These are phyloP conservation scores for Talaromyces borbonicus DNA, from an alignment of 495 filamentous ascomycete species.

Conservation along the genomic window DNA sequence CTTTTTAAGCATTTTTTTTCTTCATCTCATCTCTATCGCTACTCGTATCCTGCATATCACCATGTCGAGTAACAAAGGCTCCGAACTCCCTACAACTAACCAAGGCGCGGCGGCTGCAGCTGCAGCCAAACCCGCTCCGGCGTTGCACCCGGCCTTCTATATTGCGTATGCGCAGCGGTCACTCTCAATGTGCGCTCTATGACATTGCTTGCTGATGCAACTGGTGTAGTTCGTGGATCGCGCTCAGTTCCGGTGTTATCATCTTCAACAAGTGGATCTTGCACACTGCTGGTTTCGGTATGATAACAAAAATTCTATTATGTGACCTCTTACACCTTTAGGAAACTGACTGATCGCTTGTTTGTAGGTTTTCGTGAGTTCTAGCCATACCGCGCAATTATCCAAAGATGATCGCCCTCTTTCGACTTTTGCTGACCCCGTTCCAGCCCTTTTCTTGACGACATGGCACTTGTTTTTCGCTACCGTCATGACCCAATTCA, in stretches of 20 bases:
- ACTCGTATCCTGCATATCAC: neutral
- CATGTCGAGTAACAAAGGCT: constrained; percentile 20
- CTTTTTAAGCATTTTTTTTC: neutral
- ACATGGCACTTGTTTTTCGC: constrained; percentile 83
- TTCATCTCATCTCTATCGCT: neutral
- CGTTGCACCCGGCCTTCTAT: constrained; percentile 72
- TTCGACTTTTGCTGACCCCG: neutral
- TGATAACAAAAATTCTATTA: constrained; percentile 22
- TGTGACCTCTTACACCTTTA: neutral
- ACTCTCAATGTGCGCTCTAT: neutral
- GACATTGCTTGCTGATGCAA: constrained; percentile 8
- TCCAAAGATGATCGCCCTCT: too few species aligned
- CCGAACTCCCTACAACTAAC: constrained; percentile 25
- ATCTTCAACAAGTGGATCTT: constrained; percentile 98
- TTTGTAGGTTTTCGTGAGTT: constrained; percentile 29
- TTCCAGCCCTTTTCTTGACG: constrained; percentile 58
- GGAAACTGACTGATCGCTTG: constrained; percentile 7
- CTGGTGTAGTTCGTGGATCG: constrained; percentile 65
- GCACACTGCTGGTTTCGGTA: constrained; percentile 65
- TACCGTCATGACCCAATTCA: constrained; percentile 73
- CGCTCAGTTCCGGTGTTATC: constrained; percentile 80
- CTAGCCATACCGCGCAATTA: neutral
- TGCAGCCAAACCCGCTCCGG: constrained; percentile 13
- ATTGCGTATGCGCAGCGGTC: constrained; percentile 59
- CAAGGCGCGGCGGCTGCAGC: constrained; percentile 17